Conservation (phyloP, 106 monocot genomes). For the Allium cepa region DNA sequence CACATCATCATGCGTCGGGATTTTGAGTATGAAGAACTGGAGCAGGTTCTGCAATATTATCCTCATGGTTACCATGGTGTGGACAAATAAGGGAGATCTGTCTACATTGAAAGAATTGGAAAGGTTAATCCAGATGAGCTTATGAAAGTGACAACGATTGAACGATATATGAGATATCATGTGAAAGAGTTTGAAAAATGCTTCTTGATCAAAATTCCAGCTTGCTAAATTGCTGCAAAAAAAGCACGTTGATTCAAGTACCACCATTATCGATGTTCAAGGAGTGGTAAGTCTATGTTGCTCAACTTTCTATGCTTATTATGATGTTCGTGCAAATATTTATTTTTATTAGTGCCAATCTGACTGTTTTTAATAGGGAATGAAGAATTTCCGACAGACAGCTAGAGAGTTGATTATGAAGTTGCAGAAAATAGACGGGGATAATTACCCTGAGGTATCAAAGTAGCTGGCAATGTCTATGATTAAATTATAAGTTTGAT, state of each 20-base stretch:
- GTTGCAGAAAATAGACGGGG: conserved; percentile 44
- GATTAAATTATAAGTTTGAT: not conserved
- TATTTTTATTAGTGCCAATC: not conserved
- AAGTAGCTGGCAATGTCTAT: not conserved
- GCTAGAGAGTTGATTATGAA: conserved; percentile 35
- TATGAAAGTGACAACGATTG: conserved; percentile 62
- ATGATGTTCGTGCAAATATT: not conserved
- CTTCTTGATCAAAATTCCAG: conserved; percentile 59
- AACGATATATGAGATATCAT: conserved; percentile 55
- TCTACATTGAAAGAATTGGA: conserved; percentile 63
- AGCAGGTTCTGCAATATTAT: conserved; percentile 53
- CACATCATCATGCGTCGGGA: conserved; percentile 25
- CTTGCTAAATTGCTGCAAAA: conserved; percentile 79
- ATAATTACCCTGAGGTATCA: conserved; percentile 44
- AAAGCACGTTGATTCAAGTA: conserved; percentile 71
- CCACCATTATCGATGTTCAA: conserved; percentile 78
- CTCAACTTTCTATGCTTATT: not conserved
- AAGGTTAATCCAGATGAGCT: conserved; percentile 64
- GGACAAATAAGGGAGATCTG: conserved; percentile 64
- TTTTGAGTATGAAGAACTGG: conserved; percentile 39
- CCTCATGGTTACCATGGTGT: conserved; percentile 77
- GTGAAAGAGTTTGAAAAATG: conserved; percentile 59
- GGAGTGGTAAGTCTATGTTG: conserved; percentile 40
- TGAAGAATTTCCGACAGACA: conserved; percentile 50
- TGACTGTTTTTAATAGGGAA: conserved; percentile 13